phyloP scores from a whole-genome alignment of 495 filamentous ascomycete species.

The Choiromyces venosus region DNA sequence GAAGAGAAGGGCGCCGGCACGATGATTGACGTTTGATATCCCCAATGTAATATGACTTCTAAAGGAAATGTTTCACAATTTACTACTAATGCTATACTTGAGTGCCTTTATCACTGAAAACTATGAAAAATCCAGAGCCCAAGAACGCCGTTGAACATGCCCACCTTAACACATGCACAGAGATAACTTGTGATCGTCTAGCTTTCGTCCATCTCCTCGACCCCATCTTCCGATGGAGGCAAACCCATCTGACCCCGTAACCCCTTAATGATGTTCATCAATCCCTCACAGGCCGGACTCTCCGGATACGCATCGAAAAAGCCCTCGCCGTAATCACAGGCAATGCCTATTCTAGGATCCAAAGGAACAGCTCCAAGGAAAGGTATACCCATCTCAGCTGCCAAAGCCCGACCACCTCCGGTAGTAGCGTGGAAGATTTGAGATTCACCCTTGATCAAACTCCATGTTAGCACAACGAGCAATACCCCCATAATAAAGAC shows the following conservation, averaged over 20 bases:
- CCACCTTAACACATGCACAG: background rate
- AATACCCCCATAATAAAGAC: background rate
- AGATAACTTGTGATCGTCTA: background rate
- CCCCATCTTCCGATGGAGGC: slow-evolving; percentile 15
- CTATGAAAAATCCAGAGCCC: background rate
- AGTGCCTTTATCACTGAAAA: background rate
- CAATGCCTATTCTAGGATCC: slow-evolving; percentile 90
- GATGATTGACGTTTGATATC: background rate
- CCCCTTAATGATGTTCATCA: slow-evolving; percentile 67
- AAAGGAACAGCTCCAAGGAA: slow-evolving; percentile 89
- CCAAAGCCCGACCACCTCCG: slow-evolving; percentile 72
- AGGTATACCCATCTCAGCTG: slow-evolving; percentile 75
- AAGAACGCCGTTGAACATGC: background rate
- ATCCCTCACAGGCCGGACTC: slow-evolving; percentile 74
- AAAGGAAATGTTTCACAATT: background rate
- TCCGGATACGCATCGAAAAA: slow-evolving; percentile 92
- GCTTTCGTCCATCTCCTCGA: slow-evolving; percentile 6
- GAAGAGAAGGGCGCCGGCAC: background rate
- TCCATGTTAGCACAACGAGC: slow-evolving; percentile 37
- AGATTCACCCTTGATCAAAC: slow-evolving; percentile 44
- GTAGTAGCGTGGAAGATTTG: slow-evolving; percentile 91
- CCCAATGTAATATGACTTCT: background rate
- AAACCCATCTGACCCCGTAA: slow-evolving; percentile 61
- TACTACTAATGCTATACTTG: background rate
- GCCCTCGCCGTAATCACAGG: slow-evolving; percentile 94